These are phyloP conservation scores for Cynanchum wilfordii DNA, from an alignment of 257 asterid genomes.

Conservation along the genomic window DNA sequence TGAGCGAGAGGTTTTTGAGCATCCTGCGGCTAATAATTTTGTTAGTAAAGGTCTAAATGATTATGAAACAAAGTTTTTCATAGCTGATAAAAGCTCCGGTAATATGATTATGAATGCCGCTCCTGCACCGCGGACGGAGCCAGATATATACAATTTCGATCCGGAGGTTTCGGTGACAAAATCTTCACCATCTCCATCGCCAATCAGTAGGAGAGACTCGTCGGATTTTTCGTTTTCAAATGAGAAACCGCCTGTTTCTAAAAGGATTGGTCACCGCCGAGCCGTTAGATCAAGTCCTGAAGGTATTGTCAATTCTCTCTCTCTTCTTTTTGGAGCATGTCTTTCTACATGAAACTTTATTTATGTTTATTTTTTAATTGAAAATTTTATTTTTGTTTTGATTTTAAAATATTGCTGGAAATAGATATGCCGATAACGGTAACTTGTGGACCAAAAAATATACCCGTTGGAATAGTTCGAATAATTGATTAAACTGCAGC, in stretches of 20 bases:
- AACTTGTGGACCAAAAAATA: slow-evolving; percentile 10
- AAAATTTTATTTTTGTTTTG: neutral
- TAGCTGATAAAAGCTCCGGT: slow-evolving; percentile 6
- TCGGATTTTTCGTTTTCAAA: slow-evolving; percentile 18
- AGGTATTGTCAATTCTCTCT: slow-evolving; percentile 34
- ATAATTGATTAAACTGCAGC: neutral
- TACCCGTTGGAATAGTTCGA: slow-evolving; percentile 38
- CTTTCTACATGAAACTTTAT: neutral
- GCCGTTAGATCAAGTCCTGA: slow-evolving; percentile 55
- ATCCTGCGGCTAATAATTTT: slow-evolving; percentile 1
- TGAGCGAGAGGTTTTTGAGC: slow-evolving; percentile 16
- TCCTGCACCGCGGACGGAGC: slow-evolving; percentile 14
- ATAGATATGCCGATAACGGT: slow-evolving; percentile 24
- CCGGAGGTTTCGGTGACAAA: slow-evolving; percentile 31
- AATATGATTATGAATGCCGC: neutral
- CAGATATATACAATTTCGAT: slow-evolving; percentile 29
- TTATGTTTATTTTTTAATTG: neutral
- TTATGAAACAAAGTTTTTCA: slow-evolving; percentile 15
- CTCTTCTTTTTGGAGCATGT: neutral
- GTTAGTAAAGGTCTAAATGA: neutral
- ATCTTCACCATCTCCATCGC: slow-evolving; percentile 24
- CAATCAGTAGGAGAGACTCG: slow-evolving; percentile 16
- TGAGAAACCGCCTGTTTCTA: slow-evolving; percentile 57
- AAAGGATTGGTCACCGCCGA: slow-evolving; percentile 72
- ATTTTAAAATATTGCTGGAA: slow-evolving; percentile 11